phyloP scores from a whole-genome alignment of 1,284 basidiomycete species.

The Xerocomus amazonicus region DNA sequence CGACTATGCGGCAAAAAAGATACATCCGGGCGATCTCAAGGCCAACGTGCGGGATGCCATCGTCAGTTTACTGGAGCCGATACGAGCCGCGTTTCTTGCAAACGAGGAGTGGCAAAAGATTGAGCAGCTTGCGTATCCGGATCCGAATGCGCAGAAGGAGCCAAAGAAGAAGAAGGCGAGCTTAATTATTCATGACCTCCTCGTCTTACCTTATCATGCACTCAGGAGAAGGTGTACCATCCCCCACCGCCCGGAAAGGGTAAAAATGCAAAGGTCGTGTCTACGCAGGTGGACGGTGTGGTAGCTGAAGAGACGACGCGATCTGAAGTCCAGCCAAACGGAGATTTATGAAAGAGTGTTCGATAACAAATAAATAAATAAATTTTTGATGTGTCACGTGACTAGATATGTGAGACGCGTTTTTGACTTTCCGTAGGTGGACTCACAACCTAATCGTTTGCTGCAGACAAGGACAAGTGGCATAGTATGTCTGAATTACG shows the following conservation, averaged over 20 bases:
- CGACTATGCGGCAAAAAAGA: constrained; percentile 73
- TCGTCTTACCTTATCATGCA: neutral
- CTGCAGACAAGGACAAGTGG: too few species aligned
- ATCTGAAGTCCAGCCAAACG: constrained; percentile 6
- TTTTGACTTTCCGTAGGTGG: neutral
- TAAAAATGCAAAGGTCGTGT: constrained; percentile 41
- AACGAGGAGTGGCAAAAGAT: constrained; percentile 81
- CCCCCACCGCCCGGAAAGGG: constrained; percentile 76
- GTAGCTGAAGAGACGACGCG: neutral
- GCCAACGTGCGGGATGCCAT: constrained; percentile 77
- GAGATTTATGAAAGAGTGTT: neutral
- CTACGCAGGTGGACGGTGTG: constrained; percentile 8
- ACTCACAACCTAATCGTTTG: too few species aligned
- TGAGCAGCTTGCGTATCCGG: constrained; percentile 83
- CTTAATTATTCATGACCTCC: neutral
- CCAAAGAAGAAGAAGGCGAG: constrained; percentile 63
- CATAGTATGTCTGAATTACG: constrained; percentile 2
- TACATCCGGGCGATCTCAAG: constrained; percentile 95
- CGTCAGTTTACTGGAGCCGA: constrained; percentile 75
- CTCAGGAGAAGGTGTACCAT: constrained; percentile 70
- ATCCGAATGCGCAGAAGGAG: constrained; percentile 60
- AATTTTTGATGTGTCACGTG: constrained; percentile 3
- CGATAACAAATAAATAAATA: too few species aligned
- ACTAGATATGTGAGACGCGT: neutral
- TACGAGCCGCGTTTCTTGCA: constrained; percentile 73